Conservation (phyloP, 768 basidiomycete genomes). For the Boletus rufocinnamomeus region DNA sequence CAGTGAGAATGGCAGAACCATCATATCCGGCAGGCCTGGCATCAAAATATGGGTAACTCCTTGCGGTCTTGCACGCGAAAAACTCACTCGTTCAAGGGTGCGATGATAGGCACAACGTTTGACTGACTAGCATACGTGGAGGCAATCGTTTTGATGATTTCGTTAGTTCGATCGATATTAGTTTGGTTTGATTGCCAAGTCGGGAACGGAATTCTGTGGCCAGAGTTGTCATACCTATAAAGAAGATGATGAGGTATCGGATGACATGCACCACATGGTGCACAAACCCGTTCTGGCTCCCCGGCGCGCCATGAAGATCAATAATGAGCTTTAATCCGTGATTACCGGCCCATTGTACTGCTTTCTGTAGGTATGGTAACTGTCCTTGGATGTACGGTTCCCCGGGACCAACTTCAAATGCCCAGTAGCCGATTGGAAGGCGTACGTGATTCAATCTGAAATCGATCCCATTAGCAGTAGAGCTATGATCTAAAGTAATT, state of each 20-base stretch:
- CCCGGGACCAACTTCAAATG: constrained; percentile 74
- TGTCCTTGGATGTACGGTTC: constrained; percentile 83
- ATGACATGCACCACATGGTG: not conserved
- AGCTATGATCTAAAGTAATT: not conserved
- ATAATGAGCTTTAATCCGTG: constrained; percentile 79
- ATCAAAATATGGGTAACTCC: constrained; percentile 2
- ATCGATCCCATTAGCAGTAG: constrained; percentile 6
- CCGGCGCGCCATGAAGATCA: constrained; percentile 80
- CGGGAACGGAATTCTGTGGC: constrained; percentile 60
- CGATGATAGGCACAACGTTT: constrained; percentile 64
- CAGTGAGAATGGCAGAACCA: constrained; percentile 50
- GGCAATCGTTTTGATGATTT: constrained; percentile 63
- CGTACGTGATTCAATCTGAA: constrained; percentile 78
- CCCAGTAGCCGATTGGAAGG: constrained; percentile 89
- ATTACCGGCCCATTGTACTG: constrained; percentile 67
- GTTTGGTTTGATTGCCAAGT: constrained; percentile 67
- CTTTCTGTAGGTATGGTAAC: constrained; percentile 64
- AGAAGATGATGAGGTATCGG: constrained; percentile 8
- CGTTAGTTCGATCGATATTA: constrained; percentile 68
- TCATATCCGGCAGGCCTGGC: constrained; percentile 75
- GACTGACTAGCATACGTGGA: constrained; percentile 56
- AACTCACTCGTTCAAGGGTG: constrained; percentile 75
- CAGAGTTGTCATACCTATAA: constrained; percentile 78
- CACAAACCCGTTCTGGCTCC: constrained; percentile 78
- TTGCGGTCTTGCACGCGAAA: not conserved